phyloP scores from a whole-genome alignment of 352 stramenopile species.

The Peronospora belbahrii region DNA sequence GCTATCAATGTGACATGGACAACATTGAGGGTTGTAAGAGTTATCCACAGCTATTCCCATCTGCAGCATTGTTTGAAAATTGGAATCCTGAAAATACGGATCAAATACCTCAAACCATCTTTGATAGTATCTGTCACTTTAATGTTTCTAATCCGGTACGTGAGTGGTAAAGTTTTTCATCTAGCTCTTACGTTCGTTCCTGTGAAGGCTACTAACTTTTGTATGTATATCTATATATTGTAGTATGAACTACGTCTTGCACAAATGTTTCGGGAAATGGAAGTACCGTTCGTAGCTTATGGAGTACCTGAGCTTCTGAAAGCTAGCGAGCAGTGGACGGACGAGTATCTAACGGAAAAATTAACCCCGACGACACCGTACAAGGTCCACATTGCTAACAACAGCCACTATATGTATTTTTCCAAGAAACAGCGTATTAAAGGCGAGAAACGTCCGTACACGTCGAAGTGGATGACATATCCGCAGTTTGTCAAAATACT shows the following conservation, averaged over 20 bases:
- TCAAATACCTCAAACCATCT: slow-evolving; percentile 27
- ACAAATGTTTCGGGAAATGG: slow-evolving; percentile 85
- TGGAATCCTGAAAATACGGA: slow-evolving; percentile 64
- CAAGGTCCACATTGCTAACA: slow-evolving; percentile 65
- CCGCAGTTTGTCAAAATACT: slow-evolving; percentile 40
- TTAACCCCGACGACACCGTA: slow-evolving; percentile 33
- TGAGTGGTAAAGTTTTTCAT: not conserved
- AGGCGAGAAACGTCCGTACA: slow-evolving; percentile 36
- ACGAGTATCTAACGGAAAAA: slow-evolving; percentile 58
- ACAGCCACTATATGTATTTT: slow-evolving; percentile 95
- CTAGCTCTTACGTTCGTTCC: not conserved
- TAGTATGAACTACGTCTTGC: slow-evolving; percentile 75
- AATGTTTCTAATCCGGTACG: slow-evolving; percentile 48
- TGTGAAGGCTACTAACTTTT: not conserved
- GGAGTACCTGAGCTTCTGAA: slow-evolving; percentile 81
- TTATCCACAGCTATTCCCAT: slow-evolving; percentile 67
- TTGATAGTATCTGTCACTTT: slow-evolving; percentile 58
- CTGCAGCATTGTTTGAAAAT: slow-evolving; percentile 64
- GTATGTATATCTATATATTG: slow-evolving; percentile 3
- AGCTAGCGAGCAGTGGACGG: slow-evolving; percentile 75
- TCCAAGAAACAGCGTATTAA: slow-evolving; percentile 30
- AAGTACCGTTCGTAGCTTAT: slow-evolving; percentile 92
- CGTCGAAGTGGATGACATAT: slow-evolving; percentile 53
- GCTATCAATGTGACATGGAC: slow-evolving; percentile 51
- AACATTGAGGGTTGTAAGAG: slow-evolving; percentile 27